Conservation (phyloP, 2,329 filamentous ascomycete genomes). For the Ampelomyces quisqualis region DNA sequence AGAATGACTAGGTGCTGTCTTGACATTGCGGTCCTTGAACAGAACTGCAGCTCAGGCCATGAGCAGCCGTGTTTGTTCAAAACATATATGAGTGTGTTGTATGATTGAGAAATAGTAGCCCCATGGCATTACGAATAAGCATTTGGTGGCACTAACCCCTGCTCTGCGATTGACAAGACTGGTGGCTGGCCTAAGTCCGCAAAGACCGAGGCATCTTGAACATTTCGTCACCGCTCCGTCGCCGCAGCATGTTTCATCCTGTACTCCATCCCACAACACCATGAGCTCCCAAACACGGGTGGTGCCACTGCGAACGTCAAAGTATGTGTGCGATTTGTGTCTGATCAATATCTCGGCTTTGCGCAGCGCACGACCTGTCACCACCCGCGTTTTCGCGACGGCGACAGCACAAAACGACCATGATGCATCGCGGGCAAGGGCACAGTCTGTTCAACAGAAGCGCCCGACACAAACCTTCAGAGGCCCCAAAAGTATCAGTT, state of each 20-base stretch:
- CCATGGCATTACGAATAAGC: background rate
- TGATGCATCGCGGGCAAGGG: background rate
- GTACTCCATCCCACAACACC: constrained; percentile 1
- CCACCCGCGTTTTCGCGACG: constrained; percentile 11
- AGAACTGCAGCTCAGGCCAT: constrained; percentile 1
- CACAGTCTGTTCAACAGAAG: constrained; percentile 20
- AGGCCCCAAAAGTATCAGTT: too few species aligned
- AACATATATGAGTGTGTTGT: constrained; percentile 9
- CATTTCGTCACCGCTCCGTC: constrained; percentile 14
- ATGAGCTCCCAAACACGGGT: constrained; percentile 14
- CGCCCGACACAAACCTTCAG: background rate
- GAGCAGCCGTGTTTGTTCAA: constrained; percentile 14
- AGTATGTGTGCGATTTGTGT: constrained; percentile 27
- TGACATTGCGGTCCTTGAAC: constrained; percentile 2
- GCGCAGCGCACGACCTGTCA: constrained; percentile 1
- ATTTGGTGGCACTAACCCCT: too few species aligned
- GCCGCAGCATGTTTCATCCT: background rate
- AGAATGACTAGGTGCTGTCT: constrained; percentile 30
- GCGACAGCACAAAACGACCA: constrained; percentile 10
- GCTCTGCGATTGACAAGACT: too few species aligned
- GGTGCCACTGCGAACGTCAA: constrained; percentile 3
- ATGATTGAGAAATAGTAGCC: background rate
- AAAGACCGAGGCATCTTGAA: constrained; percentile 16
- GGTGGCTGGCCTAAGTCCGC: constrained; percentile 22
- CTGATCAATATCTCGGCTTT: too few species aligned